Evolutionary conservation across 2,329 filamentous ascomycete genomes (phyloP), one percentile per base, ranked within the genome.

Genomic region (Tympanopsis confertula): DNA sequence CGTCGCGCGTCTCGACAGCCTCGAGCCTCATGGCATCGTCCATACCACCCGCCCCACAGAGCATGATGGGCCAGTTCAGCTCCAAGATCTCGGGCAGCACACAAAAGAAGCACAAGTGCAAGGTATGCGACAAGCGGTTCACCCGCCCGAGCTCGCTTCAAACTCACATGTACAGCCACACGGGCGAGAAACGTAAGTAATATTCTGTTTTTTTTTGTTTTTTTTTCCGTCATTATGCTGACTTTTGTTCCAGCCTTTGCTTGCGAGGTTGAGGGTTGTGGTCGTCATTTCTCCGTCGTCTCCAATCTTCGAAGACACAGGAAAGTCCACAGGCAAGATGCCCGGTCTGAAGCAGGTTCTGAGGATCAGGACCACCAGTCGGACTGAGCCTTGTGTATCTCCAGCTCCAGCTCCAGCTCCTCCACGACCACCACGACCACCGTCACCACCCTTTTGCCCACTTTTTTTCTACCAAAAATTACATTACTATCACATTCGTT

Each of bases 81-180:
- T 95, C 89, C 45, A 95, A 95, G 63, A 81, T 95, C 38, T 88
- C 87, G 0, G 88, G 86, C 14, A 94, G 86, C 63, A 91, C 89
- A 7, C 87, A 95, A 57, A 96, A 96, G 78, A 96, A 96, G 71
- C 91, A 96, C 67, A 95, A 95, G 69, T 96, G 89, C 74, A 95
- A 94, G 65, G 85, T 96, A 42, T 96, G 89, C 67, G 89, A 95
- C 62, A 95, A 96, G 72, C 79, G 89, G 32, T 96, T 96, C 59
- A 95, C 89, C 2, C 76, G 89, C 39, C 89, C 89, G 2, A 94
- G 87, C 55, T 95, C 89, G 13, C 62, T 96, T 28, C 89, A 95
- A 57, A 96, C 89, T 20, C 89, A 96, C 57, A 95, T 95, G 84
- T 95, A 95, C 64, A 94, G 87, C 61, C 89, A 96, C 55, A 96